Evolutionary conservation across 306 rosid genomes (phyloP).

Genomic region (Luffa acutangula): DNA sequence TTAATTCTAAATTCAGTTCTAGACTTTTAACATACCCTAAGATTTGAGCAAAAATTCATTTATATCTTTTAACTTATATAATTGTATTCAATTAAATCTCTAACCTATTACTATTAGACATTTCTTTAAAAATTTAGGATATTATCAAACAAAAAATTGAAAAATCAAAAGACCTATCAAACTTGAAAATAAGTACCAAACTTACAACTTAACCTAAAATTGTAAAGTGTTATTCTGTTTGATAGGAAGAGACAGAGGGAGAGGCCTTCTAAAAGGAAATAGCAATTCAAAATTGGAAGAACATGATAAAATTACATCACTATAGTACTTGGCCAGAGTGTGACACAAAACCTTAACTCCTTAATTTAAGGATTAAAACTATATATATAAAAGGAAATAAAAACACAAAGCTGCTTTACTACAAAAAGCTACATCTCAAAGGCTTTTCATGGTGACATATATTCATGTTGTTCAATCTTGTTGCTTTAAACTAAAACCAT

Average conservation of each 20-base stretch:
- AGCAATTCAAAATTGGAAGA: not conserved
- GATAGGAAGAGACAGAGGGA: not conserved
- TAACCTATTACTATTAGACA: too few species aligned
- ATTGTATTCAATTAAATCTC: too few species aligned
- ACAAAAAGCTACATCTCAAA: not conserved
- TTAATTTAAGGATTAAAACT: not conserved
- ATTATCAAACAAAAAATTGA: too few species aligned
- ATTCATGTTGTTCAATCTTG: not conserved
- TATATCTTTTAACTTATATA: too few species aligned
- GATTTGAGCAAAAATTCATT: too few species aligned
- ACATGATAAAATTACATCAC: not conserved
- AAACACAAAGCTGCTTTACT: not conserved
- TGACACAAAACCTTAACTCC: not conserved
- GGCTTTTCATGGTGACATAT: not conserved
- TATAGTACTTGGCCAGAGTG: not conserved
- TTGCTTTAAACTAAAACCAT: not conserved
- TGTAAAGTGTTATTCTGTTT: not conserved
- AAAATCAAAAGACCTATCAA: too few species aligned
- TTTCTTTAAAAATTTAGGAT: too few species aligned
- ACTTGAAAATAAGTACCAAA: too few species aligned
- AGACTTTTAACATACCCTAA: too few species aligned
- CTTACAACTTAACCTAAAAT: too few species aligned
- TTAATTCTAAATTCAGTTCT: too few species aligned
- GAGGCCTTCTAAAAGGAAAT: not conserved
- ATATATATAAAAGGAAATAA: not conserved